Conservation (phyloP, 1,284 basidiomycete species). For the Pseudozyma flocculosa region DNA sequence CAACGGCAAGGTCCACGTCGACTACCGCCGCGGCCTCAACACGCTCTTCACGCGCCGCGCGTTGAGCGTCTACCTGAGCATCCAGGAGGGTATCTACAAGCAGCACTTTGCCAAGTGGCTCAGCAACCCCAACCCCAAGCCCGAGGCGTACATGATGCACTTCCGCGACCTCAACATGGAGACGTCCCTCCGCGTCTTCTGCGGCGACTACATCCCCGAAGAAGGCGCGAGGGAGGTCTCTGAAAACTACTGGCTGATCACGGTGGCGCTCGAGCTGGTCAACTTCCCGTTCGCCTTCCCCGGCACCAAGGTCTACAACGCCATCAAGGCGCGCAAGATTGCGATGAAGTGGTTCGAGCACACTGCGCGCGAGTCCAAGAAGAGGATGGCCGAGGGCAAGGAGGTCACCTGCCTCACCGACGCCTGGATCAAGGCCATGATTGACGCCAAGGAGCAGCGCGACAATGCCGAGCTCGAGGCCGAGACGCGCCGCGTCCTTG, state of each 20-base stretch:
- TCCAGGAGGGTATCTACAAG: slow-evolving; percentile 84
- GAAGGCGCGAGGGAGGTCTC: slow-evolving; percentile 77
- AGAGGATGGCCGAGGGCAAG: slow-evolving; percentile 75
- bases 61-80: slow-evolving; percentile 76
- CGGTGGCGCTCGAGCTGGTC: slow-evolving; percentile 90
- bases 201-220: slow-evolving; percentile 83
- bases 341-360: slow-evolving; percentile 81
- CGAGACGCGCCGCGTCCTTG: slow-evolving; percentile 60
- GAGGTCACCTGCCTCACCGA: slow-evolving; percentile 89
- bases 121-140: slow-evolving; percentile 41
- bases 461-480: slow-evolving; percentile 63
- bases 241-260: slow-evolving; percentile 95
- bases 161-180: slow-evolving; percentile 96
- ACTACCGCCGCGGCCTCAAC: slow-evolving; percentile 90
- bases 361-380: slow-evolving; percentile 78
- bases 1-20: slow-evolving; percentile 87
- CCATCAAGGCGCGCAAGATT: slow-evolving; percentile 86
- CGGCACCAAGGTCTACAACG: slow-evolving; percentile 94
- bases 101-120: slow-evolving; percentile 67
- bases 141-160: slow-evolving; percentile 73
- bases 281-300: slow-evolving; percentile 82
- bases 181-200: slow-evolving; percentile 91
- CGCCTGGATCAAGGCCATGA: slow-evolving; percentile 80
- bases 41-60: slow-evolving; percentile 78
- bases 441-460: slow-evolving; percentile 62